phyloP scores from a whole-genome alignment of 176 grass and related monocot species.

The Ensete ventricosum region DNA sequence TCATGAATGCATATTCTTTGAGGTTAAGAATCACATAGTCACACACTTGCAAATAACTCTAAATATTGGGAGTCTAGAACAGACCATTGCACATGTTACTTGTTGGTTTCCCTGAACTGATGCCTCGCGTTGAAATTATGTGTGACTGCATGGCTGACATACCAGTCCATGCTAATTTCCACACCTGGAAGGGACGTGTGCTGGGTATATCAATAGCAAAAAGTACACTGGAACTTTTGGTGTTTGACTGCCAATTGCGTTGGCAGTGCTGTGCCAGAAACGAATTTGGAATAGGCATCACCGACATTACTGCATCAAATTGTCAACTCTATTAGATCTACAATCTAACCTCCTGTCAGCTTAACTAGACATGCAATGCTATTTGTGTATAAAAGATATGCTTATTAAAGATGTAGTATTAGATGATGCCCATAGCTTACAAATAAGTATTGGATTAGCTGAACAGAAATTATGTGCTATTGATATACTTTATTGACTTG shows the following conservation, averaged over 20 bases:
- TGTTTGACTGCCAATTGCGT: conserved; percentile 45
- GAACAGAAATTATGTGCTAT: not conserved
- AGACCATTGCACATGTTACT: conserved; percentile 70
- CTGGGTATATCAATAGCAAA: conserved; percentile 46
- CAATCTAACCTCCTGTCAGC: conserved; percentile 7
- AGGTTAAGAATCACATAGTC: not conserved
- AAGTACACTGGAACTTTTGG: conserved; percentile 46
- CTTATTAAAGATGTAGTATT: not conserved
- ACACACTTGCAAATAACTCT: conserved; percentile 37
- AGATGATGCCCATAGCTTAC: not conserved
- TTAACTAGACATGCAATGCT: not conserved
- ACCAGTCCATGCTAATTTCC: conserved; percentile 53
- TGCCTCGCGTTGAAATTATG: conserved; percentile 33
- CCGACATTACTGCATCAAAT: conserved; percentile 92
- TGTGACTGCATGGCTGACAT: conserved; percentile 62
- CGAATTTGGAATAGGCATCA: conserved; percentile 70
- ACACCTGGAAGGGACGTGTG: conserved; percentile 37
- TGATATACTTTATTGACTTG: not conserved
- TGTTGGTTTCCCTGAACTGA: conserved; percentile 40
- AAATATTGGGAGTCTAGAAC: conserved; percentile 62
- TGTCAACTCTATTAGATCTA: conserved; percentile 27
- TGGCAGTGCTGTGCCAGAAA: conserved; percentile 50
- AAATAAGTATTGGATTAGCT: not conserved
- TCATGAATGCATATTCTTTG: not conserved
- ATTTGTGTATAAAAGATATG: not conserved